A percentile compares a stretch with the other conserved stretches of the same genome.
phyloP scores from a whole-genome alignment of 495 filamentous ascomycete species.

The Baudoinia panamericana region DNA sequence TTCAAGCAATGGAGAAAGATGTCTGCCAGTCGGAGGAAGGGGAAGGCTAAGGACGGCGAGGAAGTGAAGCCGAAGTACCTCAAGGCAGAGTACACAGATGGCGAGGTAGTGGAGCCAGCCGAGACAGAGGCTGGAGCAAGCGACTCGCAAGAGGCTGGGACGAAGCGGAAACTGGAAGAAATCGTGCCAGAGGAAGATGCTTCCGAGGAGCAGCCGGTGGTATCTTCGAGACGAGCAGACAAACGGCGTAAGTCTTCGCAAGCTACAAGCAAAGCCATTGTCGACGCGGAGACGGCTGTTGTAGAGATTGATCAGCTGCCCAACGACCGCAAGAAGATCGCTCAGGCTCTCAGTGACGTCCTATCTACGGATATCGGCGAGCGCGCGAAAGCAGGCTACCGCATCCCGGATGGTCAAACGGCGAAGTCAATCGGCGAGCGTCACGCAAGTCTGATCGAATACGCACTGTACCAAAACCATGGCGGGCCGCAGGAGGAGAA shows the following conservation, averaged over 20 bases:
- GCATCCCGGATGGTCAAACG: conserved; percentile 40
- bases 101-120: conserved; percentile 27
- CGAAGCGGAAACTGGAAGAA: conserved; percentile 10
- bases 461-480: conserved; percentile 46
- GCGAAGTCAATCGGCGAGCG: conserved; percentile 40
- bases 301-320: conserved; percentile 21
- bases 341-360: conserved; percentile 38
- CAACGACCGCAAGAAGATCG: conserved; percentile 38
- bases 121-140: conserved; percentile 27
- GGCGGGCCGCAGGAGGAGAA: conserved; percentile 39
- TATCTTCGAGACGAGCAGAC: conserved; percentile 1
- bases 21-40: conserved; percentile 21
- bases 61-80: conserved; percentile 28
- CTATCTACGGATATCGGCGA: conserved; percentile 42
- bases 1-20: conserved; percentile 23
- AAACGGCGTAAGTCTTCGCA: conserved; percentile 18
- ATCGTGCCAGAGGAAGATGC: conserved; percentile 1
- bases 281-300: conserved; percentile 13
- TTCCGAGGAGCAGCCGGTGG: not conserved
- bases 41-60: conserved; percentile 37
- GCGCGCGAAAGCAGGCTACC: conserved; percentile 39
- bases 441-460: conserved; percentile 61
- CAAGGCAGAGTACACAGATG: too few species aligned
- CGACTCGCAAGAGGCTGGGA: conserved; percentile 1
- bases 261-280: not conserved